phyloP scores from a whole-genome alignment of 2,329 filamentous ascomycete species.

The Trichoderma koningii region DNA sequence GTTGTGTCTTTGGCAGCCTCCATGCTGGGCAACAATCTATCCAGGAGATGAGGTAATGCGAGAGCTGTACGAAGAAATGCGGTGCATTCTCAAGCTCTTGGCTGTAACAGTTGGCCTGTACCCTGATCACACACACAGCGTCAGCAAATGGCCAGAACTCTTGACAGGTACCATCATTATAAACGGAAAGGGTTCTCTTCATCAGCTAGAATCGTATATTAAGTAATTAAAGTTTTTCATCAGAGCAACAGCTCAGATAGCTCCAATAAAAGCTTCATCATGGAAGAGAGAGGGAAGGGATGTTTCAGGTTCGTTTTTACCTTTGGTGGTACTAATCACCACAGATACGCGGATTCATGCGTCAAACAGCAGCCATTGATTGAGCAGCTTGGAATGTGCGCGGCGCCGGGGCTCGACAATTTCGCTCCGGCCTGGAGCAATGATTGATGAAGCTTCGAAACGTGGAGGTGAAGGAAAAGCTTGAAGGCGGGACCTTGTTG shows the following conservation, averaged over 20 bases:
- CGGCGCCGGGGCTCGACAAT: constrained; percentile 11
- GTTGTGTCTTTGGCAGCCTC: constrained; percentile 48
- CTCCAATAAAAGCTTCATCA: constrained; percentile 70
- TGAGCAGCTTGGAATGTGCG: background rate
- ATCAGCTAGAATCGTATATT: constrained; percentile 45
- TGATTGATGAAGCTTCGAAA: constrained; percentile 7
- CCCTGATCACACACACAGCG: background rate
- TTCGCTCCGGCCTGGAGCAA: constrained; percentile 18
- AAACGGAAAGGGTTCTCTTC: constrained; percentile 27
- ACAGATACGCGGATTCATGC: background rate
- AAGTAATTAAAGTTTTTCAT: constrained; percentile 64
- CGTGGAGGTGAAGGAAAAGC: constrained; percentile 20
- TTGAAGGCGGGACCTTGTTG: constrained; percentile 12
- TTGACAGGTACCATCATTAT: background rate
- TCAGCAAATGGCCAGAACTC: constrained; percentile 17
- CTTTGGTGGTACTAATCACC: constrained; percentile 25
- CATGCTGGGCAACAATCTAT: constrained; percentile 37
- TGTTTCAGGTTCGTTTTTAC: constrained; percentile 28
- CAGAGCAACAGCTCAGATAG: constrained; percentile 69
- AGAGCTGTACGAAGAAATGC: background rate
- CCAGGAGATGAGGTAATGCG: constrained; percentile 22
- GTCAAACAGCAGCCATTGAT: constrained; percentile 18
- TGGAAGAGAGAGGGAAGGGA: constrained; percentile 29
- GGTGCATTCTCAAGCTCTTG: constrained; percentile 33
- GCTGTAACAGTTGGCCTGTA: background rate